A percentile compares a stretch with the other conserved stretches of the same genome.
phyloP scores from a whole-genome alignment of 768 basidiomycete species.

The Mycena vitilis region DNA sequence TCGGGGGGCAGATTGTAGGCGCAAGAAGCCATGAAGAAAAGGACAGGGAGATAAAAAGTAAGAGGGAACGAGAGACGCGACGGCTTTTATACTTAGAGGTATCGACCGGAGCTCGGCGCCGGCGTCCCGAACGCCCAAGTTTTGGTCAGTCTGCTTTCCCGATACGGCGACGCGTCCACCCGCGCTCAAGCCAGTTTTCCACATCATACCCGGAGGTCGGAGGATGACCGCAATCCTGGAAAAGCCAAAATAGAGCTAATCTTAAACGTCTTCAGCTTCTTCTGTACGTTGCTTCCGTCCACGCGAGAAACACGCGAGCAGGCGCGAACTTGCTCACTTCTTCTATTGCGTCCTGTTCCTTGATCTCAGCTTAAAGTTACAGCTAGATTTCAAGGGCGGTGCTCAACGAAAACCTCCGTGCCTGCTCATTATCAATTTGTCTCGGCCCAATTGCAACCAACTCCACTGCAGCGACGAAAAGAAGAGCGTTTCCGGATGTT shows the following conservation, averaged over 20 bases:
- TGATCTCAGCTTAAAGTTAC: constrained; percentile 27
- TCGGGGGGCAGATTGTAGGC: constrained; percentile 32
- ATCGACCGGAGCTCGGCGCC: constrained; percentile 2
- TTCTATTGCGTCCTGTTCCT: constrained; percentile 26
- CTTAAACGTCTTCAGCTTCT: constrained; percentile 28
- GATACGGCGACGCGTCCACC: not conserved
- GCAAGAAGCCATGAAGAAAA: constrained; percentile 18
- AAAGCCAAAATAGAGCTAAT: constrained; percentile 8
- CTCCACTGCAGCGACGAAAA: not conserved
- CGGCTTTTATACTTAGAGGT: constrained; percentile 15
- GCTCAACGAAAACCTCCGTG: constrained; percentile 7
- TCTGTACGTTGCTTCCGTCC: constrained; percentile 33
- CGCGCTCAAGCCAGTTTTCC: not conserved
- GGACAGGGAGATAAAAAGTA: not conserved
- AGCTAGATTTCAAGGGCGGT: constrained; percentile 18
- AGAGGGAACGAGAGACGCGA: constrained; percentile 1
- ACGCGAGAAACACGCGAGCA: constrained; percentile 34
- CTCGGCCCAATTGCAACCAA: not conserved
- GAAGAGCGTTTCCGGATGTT: not conserved
- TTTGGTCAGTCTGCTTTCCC: not conserved
- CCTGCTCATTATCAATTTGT: not conserved
- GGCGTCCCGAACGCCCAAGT: not conserved
- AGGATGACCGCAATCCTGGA: constrained; percentile 5
- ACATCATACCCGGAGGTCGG: constrained; percentile 2
- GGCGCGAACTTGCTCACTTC: not conserved